phyloP scores from a whole-genome alignment of 2,329 filamentous ascomycete species.

The Trichophyton mentagrophytes region DNA sequence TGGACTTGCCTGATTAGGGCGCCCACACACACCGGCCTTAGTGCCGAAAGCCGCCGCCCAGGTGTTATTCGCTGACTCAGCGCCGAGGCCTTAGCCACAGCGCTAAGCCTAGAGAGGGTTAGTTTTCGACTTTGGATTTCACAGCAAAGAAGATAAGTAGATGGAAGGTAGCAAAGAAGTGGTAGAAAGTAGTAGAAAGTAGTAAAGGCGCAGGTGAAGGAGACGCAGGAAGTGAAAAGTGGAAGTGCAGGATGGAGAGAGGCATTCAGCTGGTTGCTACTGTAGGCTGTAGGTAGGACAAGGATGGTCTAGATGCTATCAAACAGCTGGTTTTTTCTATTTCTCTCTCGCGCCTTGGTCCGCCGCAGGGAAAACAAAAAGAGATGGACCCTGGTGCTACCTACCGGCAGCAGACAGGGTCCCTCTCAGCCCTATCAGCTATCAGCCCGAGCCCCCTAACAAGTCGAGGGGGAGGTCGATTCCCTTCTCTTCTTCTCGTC shows the following conservation, averaged over 20 bases:
- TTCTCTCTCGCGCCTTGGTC: neutral
- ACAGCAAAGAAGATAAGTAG: too few relatives aligned
- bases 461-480: too few relatives aligned
- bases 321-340: neutral
- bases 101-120: neutral
- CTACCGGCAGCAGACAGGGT: neutral
- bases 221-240: neutral
- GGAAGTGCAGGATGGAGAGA: neutral
- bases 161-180: too few relatives aligned
- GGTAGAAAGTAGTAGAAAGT: neutral
- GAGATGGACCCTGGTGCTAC: neutral
- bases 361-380: neutral
- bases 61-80: neutral
- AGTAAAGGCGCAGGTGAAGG: neutral
- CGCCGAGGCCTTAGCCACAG: neutral
- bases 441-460: too few relatives aligned
- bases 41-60: too few relatives aligned
- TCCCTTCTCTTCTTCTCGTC: too few relatives aligned
- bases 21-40: neutral
- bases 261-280: neutral
- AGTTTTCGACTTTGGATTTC: neutral
- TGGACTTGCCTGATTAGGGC: slow-evolving; percentile 1
- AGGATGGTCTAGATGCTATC: neutral
- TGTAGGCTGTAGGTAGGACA: neutral
- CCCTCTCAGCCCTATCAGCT: neutral